Conservation (phyloP, 345 rosid genomes). For the Eucalyptus marginata region DNA sequence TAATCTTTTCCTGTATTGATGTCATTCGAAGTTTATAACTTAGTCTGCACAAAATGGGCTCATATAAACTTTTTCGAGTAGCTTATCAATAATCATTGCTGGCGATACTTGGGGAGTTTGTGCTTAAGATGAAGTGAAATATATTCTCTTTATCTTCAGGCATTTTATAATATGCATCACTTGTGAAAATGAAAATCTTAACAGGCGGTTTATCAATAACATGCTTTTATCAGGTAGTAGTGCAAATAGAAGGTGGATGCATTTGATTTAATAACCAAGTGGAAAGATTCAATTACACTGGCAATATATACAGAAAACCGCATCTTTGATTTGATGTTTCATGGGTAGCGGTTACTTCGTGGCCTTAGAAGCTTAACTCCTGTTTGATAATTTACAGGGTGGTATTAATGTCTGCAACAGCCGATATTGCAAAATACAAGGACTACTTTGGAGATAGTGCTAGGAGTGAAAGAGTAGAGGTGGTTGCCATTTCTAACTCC, state of each 20-base stretch:
- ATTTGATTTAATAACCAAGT: not conserved
- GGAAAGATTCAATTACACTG: not conserved
- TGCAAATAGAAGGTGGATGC: not conserved
- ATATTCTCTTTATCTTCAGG: not conserved
- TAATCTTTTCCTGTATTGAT: not conserved
- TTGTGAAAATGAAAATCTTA: not conserved
- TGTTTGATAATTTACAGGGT: constrained; percentile 34
- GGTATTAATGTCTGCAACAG: constrained; percentile 97
- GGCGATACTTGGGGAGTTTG: not conserved
- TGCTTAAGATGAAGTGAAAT: not conserved
- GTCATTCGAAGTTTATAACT: not conserved
- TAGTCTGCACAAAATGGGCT: not conserved
- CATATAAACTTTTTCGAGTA: not conserved
- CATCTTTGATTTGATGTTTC: not conserved
- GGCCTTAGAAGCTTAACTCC: not conserved
- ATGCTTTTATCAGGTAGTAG: not conserved
- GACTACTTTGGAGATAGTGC: constrained; percentile 86
- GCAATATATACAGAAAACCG: not conserved
- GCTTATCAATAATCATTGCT: not conserved
- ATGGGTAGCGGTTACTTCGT: not conserved
- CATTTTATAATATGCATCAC: not conserved
- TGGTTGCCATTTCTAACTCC: constrained; percentile 70
- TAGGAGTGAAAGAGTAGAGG: constrained; percentile 86
- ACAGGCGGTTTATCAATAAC: not conserved
- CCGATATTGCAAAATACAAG: constrained; percentile 67